These are phyloP conservation scores for Coemansia sp. DNA, from an alignment of 192 early-diverging fungal genomes.

Conservation along the genomic window DNA sequence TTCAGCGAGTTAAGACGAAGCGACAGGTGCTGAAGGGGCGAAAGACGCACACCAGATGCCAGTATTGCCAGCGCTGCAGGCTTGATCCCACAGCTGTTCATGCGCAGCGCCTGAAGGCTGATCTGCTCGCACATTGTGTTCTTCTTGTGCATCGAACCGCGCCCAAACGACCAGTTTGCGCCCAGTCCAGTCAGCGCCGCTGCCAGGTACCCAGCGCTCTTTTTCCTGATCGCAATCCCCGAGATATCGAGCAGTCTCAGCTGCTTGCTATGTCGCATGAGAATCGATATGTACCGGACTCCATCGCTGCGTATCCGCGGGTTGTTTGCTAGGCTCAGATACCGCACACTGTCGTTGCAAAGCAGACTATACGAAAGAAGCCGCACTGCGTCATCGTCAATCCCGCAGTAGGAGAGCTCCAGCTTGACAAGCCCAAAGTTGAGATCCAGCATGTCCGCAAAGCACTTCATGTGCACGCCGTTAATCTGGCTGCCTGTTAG, in stretches of 20 bases:
- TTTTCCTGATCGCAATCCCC: slow-evolving; percentile 68
- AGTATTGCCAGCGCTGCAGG: slow-evolving; percentile 54
- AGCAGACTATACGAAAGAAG: slow-evolving; percentile 72
- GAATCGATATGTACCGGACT: slow-evolving; percentile 71
- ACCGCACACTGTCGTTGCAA: slow-evolving; percentile 63
- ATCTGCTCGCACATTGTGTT: slow-evolving; percentile 35
- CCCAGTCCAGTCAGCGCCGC: slow-evolving; percentile 61
- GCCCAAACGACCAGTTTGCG: slow-evolving; percentile 45
- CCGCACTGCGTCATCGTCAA: slow-evolving; percentile 75
- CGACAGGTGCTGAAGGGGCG: slow-evolving; percentile 51
- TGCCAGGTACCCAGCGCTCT: slow-evolving; percentile 64
- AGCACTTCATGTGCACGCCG: slow-evolving; percentile 61
- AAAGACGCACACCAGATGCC: slow-evolving; percentile 50
- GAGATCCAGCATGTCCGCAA: slow-evolving; percentile 74
- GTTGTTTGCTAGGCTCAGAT: slow-evolving; percentile 71
- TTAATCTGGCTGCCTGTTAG: slow-evolving; percentile 58
- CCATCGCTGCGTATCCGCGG: slow-evolving; percentile 67
- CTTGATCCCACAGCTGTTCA: slow-evolving; percentile 58
- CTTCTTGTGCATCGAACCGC: slow-evolving; percentile 51
- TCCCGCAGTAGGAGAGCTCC: slow-evolving; percentile 64
- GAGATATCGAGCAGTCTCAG: slow-evolving; percentile 72
- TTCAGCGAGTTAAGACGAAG: slow-evolving; percentile 47
- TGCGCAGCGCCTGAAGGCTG: slow-evolving; percentile 47
- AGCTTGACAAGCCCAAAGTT: slow-evolving; percentile 72
- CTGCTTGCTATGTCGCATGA: slow-evolving; percentile 69